Evolutionary conservation across 83 land plant genomes (phyloP), one percentile per base, ranked within the genome.

Genomic region (Diphasiastrum complanatum): DNA sequence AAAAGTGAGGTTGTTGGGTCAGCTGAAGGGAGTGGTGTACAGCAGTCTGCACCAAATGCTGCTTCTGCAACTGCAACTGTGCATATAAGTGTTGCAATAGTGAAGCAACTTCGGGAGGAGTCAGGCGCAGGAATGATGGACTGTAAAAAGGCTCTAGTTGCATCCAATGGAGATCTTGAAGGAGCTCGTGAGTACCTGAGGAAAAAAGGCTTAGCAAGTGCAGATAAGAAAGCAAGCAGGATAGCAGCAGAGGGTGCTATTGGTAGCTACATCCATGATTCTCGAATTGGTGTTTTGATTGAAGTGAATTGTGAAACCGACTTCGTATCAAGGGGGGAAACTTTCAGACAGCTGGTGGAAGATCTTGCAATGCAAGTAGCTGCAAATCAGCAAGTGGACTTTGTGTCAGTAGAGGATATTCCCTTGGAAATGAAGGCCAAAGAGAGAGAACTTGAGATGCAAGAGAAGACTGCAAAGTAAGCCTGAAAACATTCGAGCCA

Each of bases 101-200:
- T 95, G 43, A 89, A 89, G 78, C 81, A 83, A 69, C 67, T 95
- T 6, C 72, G 99, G 63, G 97, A 95, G 56, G 87, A 83, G 73
- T 81, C 97, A 47, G 99, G 99, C 37, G 99, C 93, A 22, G 99
- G 99, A 10, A 95, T 95, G 99, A 95, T 95, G 99, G 97, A 95
- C 61, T 95, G 99, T 69, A 95, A 89, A 67, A 89, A 77, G 52
- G 97, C 99, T 50, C 81, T 95, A 5, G 58, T 77, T 32, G 97
- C 80, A 63, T 84, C 81, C 31, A 81, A 52, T 16, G 86, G 89
- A 8, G 92, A 89, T 66, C 61, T 85, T 53, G 77, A 64, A 10
- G 81, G 83, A 61, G 99, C 99, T 55, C 73, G 72, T 57, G 97
- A 92, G 70, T 83, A 69, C 58, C 79, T 92, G 8, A 45, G 97